phyloP scores from a whole-genome alignment of 2,329 filamentous ascomycete genomes.

The Fusarium udum region DNA sequence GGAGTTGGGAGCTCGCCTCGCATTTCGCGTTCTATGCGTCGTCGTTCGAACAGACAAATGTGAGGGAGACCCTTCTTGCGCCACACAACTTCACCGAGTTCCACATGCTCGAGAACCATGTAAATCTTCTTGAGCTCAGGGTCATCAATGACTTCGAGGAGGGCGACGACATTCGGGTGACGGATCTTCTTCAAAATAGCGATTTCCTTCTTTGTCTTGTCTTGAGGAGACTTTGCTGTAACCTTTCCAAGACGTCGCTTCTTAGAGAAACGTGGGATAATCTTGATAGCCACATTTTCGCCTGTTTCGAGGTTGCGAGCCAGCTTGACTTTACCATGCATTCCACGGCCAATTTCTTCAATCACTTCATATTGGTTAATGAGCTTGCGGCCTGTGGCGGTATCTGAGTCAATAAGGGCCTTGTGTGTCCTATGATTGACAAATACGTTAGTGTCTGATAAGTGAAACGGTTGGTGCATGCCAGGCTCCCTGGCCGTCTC shows the following conservation, averaged over 20 bases:
- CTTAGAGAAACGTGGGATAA: slow-evolving; percentile 95
- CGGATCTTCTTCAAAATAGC: slow-evolving; percentile 98
- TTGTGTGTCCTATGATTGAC: slow-evolving; percentile 75
- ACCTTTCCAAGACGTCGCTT: slow-evolving; percentile 90
- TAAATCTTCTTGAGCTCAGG: slow-evolving; percentile 97
- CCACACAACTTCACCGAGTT: slow-evolving; percentile 94
- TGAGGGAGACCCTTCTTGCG: slow-evolving; percentile 86
- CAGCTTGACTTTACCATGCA: slow-evolving; percentile 97
- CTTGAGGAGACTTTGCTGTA: slow-evolving; percentile 69
- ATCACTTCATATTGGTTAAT: slow-evolving; percentile 99
- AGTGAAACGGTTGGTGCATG: slow-evolving; percentile 7
- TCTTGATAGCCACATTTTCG: slow-evolving; percentile 95
- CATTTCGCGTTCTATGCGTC: slow-evolving; percentile 79
- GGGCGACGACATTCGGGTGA: slow-evolving; percentile 94
- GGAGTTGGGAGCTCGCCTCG: slow-evolving; percentile 65
- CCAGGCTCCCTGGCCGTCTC: slow-evolving; percentile 16
- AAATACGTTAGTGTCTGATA: slow-evolving; percentile 28
- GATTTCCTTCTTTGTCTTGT: slow-evolving; percentile 94
- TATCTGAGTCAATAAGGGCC: slow-evolving; percentile 89
- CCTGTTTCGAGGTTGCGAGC: slow-evolving; percentile 80
- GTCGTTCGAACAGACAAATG: slow-evolving; percentile 84
- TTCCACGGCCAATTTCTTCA: slow-evolving; percentile 92
- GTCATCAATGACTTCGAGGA: slow-evolving; percentile 97
- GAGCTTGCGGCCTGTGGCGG: slow-evolving; percentile 88
- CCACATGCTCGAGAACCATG: slow-evolving; percentile 94